Percentiles rank a stretch among this genome's conserved stretches.
These are phyloP conservation scores for Spathaspora boniae DNA, from an alignment of 805 yeast genomes.

Conservation along the genomic window DNA sequence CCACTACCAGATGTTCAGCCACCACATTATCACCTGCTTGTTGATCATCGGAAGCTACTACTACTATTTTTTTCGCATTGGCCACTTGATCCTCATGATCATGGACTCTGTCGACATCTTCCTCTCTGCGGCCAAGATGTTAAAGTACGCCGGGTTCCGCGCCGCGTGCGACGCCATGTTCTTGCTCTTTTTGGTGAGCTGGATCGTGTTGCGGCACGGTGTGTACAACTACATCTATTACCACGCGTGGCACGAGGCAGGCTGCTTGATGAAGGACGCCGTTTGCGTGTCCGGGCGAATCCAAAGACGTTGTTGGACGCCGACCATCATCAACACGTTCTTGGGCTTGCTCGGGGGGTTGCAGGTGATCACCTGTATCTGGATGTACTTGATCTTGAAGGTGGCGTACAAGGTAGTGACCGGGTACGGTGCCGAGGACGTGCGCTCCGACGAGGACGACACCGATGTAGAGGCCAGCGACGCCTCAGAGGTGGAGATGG, in stretches of 20 bases:
- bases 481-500: constrained; percentile 16
- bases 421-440: constrained; percentile 81
- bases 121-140: constrained; percentile 68
- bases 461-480: constrained; percentile 29
- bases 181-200: constrained; percentile 57
- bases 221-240: constrained; percentile 64
- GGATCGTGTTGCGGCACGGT: constrained; percentile 75
- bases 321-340: constrained; percentile 44
- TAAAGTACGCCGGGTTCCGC: constrained; percentile 66
- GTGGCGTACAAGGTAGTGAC: constrained; percentile 67
- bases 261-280: constrained; percentile 46
- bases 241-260: constrained; percentile 49
- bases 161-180: constrained; percentile 67
- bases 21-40: constrained; percentile 75
- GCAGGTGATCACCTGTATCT: constrained; percentile 61
- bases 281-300: constrained; percentile 35
- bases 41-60: constrained; percentile 70
- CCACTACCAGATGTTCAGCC: constrained; percentile 80
- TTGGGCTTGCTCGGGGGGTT: constrained; percentile 57
- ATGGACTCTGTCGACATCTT: constrained; percentile 84
- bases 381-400: constrained; percentile 72
- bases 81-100: constrained; percentile 69
- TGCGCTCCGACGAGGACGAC: constrained; percentile 79
- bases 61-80: constrained; percentile 70
- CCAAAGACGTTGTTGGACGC: constrained; percentile 50